Evolutionary conservation across 257 asterid species (phyloP), one percentile per base, ranked within the genome.

Genomic region (Ophiorrhiza pumila): DNA sequence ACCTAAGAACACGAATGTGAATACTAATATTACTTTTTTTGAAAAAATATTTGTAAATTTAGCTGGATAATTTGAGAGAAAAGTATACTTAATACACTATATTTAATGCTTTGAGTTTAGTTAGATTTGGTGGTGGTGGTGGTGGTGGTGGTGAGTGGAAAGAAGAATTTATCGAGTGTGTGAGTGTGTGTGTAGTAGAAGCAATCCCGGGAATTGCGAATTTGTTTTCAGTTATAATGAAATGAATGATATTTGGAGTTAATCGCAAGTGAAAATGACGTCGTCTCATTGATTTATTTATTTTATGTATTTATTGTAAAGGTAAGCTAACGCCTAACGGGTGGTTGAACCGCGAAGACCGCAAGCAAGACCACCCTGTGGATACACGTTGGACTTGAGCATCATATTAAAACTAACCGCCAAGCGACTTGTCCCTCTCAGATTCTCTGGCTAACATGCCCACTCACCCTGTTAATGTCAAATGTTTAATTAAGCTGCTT

Each of bases 161-260:
- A 66, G 76, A 46, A 77, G 64, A 71, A 35, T 27, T 34, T 50
- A 67, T 37, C 17, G 63, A 47, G 57, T 66, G 83, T 10, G 78
- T 31, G 84, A 52, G 82, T 22, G 80, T 69, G 80, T 69, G 85
- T 68, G 84, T n/a, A 64, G 68, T 22, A 42, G 89, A 84, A 83
- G 89, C 89, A 84, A 85, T 52, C 81, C 87, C 83, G 85, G 88
- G 83, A 83, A 83, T 76, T 77, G 84, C 76, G 81, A 66, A 57
- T 62, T 43, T 61, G 73, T 9, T 35, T 60, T 18, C 5, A 29
- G 46, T 68, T 31, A 18, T 32, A 25, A 68, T 50, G 80, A 59
- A 67, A 75, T 42, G 75, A 83, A 22, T 65, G 32, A 78, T 18
- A 10, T 35, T 76, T 74, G 82, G 86, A 70, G 81, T 53, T 49